Percentiles rank a stretch among this genome's conserved stretches.
Evolutionary conservation across 441 rosid species (phyloP).

Genomic region (Syzygium syzygioides): DNA sequence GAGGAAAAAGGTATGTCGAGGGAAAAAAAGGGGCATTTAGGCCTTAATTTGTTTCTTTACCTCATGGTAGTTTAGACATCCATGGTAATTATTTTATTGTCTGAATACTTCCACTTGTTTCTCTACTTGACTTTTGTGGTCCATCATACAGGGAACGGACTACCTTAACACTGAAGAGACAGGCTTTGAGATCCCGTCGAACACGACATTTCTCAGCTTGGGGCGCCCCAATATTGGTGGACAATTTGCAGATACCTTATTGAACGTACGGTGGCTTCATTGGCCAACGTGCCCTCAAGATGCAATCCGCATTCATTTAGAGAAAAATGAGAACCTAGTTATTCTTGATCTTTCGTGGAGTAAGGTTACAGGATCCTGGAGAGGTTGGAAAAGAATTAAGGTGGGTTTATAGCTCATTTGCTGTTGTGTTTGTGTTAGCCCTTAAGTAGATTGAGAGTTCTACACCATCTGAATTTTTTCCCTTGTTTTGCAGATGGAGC

Average conservation of each 20-base stretch:
- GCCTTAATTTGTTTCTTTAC: neutral
- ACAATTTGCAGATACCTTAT: neutral
- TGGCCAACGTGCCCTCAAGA: neutral
- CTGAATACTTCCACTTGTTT: neutral
- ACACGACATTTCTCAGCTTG: neutral
- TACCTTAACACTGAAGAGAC: neutral
- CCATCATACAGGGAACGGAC: neutral
- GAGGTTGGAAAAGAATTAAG: neutral
- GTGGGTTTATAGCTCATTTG: neutral
- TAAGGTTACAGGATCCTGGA: neutral
- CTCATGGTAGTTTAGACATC: neutral
- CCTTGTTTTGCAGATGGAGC: neutral
- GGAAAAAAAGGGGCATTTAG: neutral
- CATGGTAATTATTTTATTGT: neutral
- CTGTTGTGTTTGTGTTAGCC: neutral
- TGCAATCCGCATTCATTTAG: neutral
- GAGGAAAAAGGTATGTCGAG: neutral
- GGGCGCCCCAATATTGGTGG: neutral
- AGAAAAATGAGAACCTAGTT: neutral
- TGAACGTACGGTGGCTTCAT: neutral
- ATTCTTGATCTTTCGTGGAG: neutral
- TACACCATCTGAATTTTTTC: neutral
- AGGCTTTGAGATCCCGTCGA: neutral
- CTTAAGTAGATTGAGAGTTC: neutral
- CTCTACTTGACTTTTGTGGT: neutral